Evolutionary conservation across 495 filamentous ascomycete genomes (phyloP).

Genomic region (Penicillium cosmopolitanum): DNA sequence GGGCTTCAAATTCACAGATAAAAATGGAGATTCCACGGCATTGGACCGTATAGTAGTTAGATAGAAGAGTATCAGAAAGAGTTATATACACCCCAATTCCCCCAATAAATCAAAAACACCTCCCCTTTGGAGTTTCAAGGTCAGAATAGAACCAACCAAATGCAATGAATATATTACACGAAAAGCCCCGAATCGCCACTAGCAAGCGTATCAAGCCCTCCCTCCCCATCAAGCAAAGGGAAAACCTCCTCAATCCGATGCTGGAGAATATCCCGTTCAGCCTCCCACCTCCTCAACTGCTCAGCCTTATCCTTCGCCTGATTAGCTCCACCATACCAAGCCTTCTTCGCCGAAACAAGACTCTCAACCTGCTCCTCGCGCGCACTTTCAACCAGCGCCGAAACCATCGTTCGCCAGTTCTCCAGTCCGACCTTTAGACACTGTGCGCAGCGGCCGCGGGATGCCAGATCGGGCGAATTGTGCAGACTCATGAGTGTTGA

Average conservation of each 20-base stretch:
- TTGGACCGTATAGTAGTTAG: no score
- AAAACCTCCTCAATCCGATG: conserved; percentile 41
- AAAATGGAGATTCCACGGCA: not conserved
- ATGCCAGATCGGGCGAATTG: conserved; percentile 42
- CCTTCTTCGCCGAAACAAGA: conserved; percentile 39
- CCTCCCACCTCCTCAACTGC: conserved; percentile 43
- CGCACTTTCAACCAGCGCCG: conserved; percentile 54
- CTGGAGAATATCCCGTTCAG: conserved; percentile 43
- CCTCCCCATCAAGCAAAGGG: conserved; percentile 39
- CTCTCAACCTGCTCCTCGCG: conserved; percentile 46
- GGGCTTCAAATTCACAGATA: not conserved
- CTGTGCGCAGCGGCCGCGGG: conserved; percentile 64
- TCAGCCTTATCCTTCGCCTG: conserved; percentile 30
- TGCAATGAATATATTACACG: conserved; percentile 31
- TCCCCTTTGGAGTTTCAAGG: not conserved
- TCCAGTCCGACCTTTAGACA: conserved; percentile 71
- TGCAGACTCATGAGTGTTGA: conserved; percentile 42
- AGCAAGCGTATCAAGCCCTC: conserved; percentile 31
- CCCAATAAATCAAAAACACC: not conserved
- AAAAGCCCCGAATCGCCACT: conserved; percentile 34
- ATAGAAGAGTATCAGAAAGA: not conserved
- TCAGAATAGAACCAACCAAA: not conserved
- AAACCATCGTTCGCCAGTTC: conserved; percentile 78
- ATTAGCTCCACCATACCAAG: conserved; percentile 55
- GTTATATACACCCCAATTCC: not conserved